Evolutionary conservation across 2,329 filamentous ascomycete genomes (phyloP).

Genomic region (Fusarium aywerte): DNA sequence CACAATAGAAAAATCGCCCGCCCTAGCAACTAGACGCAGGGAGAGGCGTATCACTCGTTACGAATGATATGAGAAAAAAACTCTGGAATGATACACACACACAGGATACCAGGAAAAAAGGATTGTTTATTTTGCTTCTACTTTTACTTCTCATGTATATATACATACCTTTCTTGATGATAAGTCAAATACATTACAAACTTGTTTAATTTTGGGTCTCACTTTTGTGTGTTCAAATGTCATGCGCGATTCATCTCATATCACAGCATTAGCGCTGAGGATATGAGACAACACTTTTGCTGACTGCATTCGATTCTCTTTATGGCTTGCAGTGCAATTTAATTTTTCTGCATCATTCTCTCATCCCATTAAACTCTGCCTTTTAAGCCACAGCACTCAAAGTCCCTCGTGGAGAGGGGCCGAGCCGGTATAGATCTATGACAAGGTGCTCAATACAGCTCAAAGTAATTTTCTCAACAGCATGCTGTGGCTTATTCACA

Average conservation of each 20-base stretch:
- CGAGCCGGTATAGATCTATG: conserved; percentile 15
- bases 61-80: conserved; percentile 37
- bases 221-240: background rate
- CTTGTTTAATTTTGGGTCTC: background rate
- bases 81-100: conserved; percentile 37
- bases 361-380: background rate
- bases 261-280: background rate
- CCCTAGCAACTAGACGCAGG: conserved; percentile 32
- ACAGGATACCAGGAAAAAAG: conserved; percentile 39
- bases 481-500: conserved; percentile 13
- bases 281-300: conserved; percentile 14
- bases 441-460: background rate
- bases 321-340: background rate
- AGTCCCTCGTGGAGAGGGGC: background rate
- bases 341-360: conserved; percentile 6
- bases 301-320: background rate
- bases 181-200: conserved; percentile 24
- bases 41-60: conserved; percentile 34
- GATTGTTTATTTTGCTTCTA: conserved; percentile 30
- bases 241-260: background rate
- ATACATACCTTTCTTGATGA: conserved; percentile 19
- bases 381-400: conserved; percentile 21
- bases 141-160: conserved; percentile 38
- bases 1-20: conserved; percentile 38
- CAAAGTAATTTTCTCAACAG: conserved; percentile 26